Conservation (phyloP, 345 rosid species). For the Streptanthus diversifolius region DNA sequence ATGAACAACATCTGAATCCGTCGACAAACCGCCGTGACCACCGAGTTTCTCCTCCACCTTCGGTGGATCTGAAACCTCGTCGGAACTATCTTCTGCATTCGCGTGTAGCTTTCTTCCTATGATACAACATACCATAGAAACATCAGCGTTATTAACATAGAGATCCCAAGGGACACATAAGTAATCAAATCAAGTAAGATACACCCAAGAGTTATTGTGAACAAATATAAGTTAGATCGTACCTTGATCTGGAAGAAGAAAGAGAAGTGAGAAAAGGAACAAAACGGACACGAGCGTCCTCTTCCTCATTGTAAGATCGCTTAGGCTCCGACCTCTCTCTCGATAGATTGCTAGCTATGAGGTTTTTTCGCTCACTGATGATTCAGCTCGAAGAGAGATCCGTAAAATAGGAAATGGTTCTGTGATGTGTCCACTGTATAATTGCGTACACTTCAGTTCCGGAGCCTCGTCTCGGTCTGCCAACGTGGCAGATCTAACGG, state of each 20-base stretch:
- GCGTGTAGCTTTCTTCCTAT: slow-evolving; percentile 75
- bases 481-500: slow-evolving; percentile 33
- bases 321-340: slow-evolving; percentile 8
- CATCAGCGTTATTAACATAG: slow-evolving; percentile 2
- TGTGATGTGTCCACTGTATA: neutral
- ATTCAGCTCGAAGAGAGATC: slow-evolving; percentile 12
- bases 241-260: slow-evolving; percentile 88
- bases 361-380: neutral
- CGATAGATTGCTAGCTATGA: neutral
- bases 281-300: slow-evolving; percentile 83
- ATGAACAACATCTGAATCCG: slow-evolving; percentile 94
- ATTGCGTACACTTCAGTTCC: slow-evolving; percentile 19
- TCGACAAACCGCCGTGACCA: slow-evolving; percentile 78
- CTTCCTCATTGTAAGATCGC: slow-evolving; percentile 61
- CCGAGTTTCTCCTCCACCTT: slow-evolving; percentile 93
- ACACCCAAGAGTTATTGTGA: neutral
- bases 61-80: slow-evolving; percentile 67
- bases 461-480: neutral
- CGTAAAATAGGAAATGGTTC: slow-evolving; percentile 23
- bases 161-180: neutral
- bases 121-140: slow-evolving; percentile 29
- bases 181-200: neutral
- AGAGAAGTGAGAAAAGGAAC: slow-evolving; percentile 62
- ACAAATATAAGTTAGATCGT: slow-evolving; percentile 13
- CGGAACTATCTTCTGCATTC: slow-evolving; percentile 68